Conservation (phyloP, 2,329 filamentous ascomycete species). For the Ophiostoma ulmi region DNA sequence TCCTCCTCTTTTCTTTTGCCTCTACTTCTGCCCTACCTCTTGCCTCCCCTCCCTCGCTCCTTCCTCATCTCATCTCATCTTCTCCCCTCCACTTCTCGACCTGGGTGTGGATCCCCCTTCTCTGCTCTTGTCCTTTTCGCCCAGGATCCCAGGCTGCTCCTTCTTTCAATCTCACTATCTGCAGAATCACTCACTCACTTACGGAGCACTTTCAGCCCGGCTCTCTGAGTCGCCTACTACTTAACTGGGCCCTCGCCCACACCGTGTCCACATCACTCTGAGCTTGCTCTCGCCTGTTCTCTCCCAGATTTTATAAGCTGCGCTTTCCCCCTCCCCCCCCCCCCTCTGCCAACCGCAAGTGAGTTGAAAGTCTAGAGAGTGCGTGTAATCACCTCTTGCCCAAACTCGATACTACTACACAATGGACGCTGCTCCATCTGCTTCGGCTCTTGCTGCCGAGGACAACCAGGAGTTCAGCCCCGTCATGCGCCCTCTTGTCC, state of each 20-base stretch:
- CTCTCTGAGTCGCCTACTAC: constrained; percentile 7
- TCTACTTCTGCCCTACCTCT: not conserved
- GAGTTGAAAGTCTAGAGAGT: not conserved
- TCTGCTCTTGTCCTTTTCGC: constrained; percentile 7
- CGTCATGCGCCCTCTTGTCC: constrained; percentile 34
- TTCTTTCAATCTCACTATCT: not conserved
- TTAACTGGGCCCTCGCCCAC: constrained; percentile 18
- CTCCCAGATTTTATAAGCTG: constrained; percentile 4
- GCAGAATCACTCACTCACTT: not conserved
- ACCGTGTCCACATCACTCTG: constrained; percentile 23
- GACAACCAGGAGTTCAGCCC: constrained; percentile 41
- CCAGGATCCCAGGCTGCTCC: not conserved
- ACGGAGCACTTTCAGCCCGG: constrained; percentile 1
- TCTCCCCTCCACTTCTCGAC: constrained; percentile 2
- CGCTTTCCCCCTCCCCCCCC: not conserved
- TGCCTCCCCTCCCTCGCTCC: not conserved
- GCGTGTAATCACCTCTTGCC: not conserved
- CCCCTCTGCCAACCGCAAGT: not conserved
- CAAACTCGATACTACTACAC: constrained; percentile 11
- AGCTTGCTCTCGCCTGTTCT: not conserved
- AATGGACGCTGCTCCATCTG: constrained; percentile 37
- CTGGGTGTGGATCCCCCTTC: constrained; percentile 18
- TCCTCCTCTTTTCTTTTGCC: not conserved
- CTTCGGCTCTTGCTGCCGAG: constrained; percentile 43
- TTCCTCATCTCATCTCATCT: not conserved